A percentile compares a stretch with the other conserved stretches of the same genome.
These are phyloP conservation scores for Durio zibethinus DNA, from an alignment of 345 rosid genomes.

Conservation along the genomic window DNA sequence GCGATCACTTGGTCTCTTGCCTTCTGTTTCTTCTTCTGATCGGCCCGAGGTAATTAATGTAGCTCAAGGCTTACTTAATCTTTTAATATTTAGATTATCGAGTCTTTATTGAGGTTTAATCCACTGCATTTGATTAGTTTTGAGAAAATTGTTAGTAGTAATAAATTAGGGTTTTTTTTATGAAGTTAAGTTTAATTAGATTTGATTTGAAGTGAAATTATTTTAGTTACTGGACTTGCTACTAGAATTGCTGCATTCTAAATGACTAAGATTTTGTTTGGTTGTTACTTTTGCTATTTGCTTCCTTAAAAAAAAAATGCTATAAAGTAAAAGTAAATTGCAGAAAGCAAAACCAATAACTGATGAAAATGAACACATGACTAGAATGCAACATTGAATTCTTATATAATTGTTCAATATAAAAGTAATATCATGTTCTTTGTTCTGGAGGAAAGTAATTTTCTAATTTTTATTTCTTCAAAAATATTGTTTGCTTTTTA, in stretches of 20 bases:
- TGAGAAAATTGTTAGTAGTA: not conserved
- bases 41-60: constrained; percentile 70
- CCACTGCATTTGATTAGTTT: not conserved
- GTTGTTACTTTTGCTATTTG: not conserved
- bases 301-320: not conserved
- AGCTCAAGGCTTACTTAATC: not conserved
- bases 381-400: not conserved
- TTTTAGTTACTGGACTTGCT: not conserved
- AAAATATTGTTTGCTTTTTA: not conserved
- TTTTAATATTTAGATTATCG: not conserved
- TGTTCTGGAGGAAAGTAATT: not conserved
- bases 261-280: not conserved
- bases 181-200: not conserved
- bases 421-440: not conserved
- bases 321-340: not conserved
- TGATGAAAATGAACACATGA: not conserved
- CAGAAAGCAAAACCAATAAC: not conserved
- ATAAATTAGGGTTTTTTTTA: not conserved
- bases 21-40: constrained; percentile 51
- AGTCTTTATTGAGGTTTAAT: not conserved
- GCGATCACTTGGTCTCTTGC: constrained; percentile 79
- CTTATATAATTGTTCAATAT: not conserved
- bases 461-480: not conserved
- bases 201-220: not conserved
- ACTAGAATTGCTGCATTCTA: not conserved